A percentile compares a stretch with the other conserved stretches of the same genome.
Evolutionary conservation across 768 basidiomycete species (phyloP).

Genomic region (Boletus subparvulus): DNA sequence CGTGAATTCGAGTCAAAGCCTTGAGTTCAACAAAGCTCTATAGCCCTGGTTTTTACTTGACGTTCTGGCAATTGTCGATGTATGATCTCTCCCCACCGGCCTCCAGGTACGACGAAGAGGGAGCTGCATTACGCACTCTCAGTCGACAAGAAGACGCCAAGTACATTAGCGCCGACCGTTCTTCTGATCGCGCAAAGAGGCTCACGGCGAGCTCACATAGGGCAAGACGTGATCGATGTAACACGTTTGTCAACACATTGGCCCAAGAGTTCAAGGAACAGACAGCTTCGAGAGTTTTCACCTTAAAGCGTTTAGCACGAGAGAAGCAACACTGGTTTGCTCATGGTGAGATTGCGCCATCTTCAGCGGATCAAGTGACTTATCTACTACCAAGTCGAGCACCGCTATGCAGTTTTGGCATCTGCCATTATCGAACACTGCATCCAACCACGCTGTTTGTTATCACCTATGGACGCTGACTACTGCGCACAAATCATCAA

Average conservation of each 20-base stretch:
- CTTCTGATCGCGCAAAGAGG: conserved; percentile 61
- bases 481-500: conserved; percentile 92
- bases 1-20: conserved; percentile 1
- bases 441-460: conserved; percentile 84
- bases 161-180: conserved; percentile 66
- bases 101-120: conserved; percentile 77
- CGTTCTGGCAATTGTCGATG: conserved; percentile 95
- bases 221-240: conserved; percentile 63
- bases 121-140: conserved; percentile 54
- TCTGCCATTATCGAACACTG: conserved; percentile 83
- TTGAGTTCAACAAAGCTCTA: conserved; percentile 6
- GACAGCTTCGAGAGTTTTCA: conserved; percentile 66
- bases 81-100: conserved; percentile 84
- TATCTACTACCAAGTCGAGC: conserved; percentile 25
- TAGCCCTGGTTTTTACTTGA: conserved; percentile 89
- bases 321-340: conserved; percentile 87
- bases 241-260: conserved; percentile 55
- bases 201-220: conserved; percentile 57
- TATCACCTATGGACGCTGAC: conserved; percentile 97
- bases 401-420: conserved; percentile 48
- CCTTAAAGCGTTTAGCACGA: conserved; percentile 69
- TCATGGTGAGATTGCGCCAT: conserved; percentile 42
- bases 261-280: conserved; percentile 76
- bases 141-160: conserved; percentile 69
- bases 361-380: conserved; percentile 1